These are phyloP conservation scores for Lepraria neglecta DNA, from an alignment of 495 filamentous ascomycete genomes.

Conservation along the genomic window DNA sequence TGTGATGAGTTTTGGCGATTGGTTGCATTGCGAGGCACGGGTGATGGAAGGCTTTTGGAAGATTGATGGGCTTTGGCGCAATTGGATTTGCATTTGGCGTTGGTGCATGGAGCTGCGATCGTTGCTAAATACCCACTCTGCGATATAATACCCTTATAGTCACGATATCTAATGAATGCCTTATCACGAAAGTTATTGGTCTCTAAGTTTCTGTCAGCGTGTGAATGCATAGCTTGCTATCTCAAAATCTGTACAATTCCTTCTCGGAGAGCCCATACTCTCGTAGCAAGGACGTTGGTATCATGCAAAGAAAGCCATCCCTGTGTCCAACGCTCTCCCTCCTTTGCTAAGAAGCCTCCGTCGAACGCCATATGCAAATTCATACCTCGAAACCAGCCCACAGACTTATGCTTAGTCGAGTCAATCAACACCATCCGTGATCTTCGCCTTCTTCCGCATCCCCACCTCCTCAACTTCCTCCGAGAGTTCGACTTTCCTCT, in stretches of 20 bases:
- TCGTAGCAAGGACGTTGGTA: not conserved
- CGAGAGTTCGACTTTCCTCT: slow-evolving; percentile 41
- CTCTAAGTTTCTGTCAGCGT: too few species aligned
- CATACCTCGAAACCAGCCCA: not conserved
- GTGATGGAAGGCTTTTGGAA: not conserved
- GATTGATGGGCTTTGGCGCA: not conserved
- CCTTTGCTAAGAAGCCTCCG: not conserved
- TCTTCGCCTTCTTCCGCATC: slow-evolving; percentile 34
- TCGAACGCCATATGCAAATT: not conserved
- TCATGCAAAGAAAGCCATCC: not conserved
- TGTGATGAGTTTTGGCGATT: not conserved
- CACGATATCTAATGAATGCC: not conserved
- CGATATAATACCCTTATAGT: slow-evolving; percentile 6
- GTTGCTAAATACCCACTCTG: not conserved
- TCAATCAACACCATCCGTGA: slow-evolving; percentile 10
- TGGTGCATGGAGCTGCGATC: not conserved
- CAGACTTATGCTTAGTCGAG: not conserved
- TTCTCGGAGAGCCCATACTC: not conserved
- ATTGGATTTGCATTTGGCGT: not conserved
- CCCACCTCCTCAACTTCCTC: slow-evolving; percentile 33
- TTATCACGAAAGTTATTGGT: too few species aligned
- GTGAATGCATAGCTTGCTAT: not conserved
- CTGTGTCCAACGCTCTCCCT: not conserved
- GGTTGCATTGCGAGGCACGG: not conserved
- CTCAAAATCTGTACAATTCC: not conserved